A percentile compares a stretch with the other conserved stretches of the same genome.
Evolutionary conservation across 208 protist species (phyloP).

Genomic region (Acanthamoeba comandoni): DNA sequence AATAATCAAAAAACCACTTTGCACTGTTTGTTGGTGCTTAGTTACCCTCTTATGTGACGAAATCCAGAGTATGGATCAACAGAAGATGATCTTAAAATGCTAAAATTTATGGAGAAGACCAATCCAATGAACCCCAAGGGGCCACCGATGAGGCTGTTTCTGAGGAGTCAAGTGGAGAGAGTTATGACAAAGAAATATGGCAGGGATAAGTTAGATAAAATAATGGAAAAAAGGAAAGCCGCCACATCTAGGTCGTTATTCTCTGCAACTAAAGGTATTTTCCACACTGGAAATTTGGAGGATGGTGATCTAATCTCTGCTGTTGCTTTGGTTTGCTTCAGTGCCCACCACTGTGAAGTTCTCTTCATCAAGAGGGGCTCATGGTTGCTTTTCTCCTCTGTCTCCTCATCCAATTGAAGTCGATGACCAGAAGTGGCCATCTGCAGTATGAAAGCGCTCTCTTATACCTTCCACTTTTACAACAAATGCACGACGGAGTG

Average conservation of each 20-base stretch:
- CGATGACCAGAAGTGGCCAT: slow-evolving; percentile 46
- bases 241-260: too few species aligned
- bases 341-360: slow-evolving; percentile 21
- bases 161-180: slow-evolving; percentile 38
- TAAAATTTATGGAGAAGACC: slow-evolving; percentile 11
- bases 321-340: too few species aligned
- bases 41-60: too few species aligned
- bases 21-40: too few species aligned
- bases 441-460: neutral
- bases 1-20: too few species aligned
- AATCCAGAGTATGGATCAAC: slow-evolving; percentile 37
- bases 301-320: too few species aligned
- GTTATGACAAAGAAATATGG: slow-evolving; percentile 42
- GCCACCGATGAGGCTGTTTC: slow-evolving; percentile 39
- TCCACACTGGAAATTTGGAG: too few species aligned
- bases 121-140: slow-evolving; percentile 69
- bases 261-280: too few species aligned
- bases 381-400: slow-evolving; percentile 59
- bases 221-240: neutral
- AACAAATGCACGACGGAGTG: neutral
- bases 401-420: slow-evolving; percentile 50
- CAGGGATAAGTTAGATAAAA: slow-evolving; percentile 15
- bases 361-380: slow-evolving; percentile 5
- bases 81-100: slow-evolving; percentile 37
- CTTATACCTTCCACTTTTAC: neutral